A percentile compares a stretch with the other conserved stretches of the same genome.
Conservation (phyloP, 176 grass and related monocot genomes). For the Oropetium thomaeum region DNA sequence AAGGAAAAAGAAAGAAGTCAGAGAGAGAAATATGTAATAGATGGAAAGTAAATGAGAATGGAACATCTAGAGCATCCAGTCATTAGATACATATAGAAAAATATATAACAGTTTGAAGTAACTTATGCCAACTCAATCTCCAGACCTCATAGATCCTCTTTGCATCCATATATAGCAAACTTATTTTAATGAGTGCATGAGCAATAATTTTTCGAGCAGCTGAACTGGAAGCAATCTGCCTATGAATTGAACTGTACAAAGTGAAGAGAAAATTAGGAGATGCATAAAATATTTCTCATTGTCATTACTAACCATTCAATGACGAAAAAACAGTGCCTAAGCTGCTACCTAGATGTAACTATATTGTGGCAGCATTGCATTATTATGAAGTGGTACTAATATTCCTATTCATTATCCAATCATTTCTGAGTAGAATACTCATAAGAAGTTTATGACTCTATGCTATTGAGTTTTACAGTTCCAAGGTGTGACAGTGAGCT, state of each 20-base stretch:
- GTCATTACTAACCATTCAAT: slow-evolving; percentile 5
- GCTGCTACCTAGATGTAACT: background rate
- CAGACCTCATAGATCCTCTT: slow-evolving; percentile 82
- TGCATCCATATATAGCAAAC: slow-evolving; percentile 83
- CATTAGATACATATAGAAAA: slow-evolving; percentile 15
- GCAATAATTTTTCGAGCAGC: slow-evolving; percentile 60
- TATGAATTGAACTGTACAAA: slow-evolving; percentile 84
- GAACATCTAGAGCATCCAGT: slow-evolving; percentile 2
- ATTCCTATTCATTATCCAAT: slow-evolving; percentile 12
- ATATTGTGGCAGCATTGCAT: background rate
- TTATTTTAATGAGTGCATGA: slow-evolving; percentile 75
- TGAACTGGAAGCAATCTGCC: slow-evolving; percentile 75
- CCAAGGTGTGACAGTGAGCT: background rate
- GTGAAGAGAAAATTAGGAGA: slow-evolving; percentile 33
- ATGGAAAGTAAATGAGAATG: background rate
- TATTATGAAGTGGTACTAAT: background rate
- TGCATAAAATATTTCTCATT: background rate
- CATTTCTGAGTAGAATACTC: background rate
- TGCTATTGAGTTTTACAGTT: background rate
- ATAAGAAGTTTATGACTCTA: slow-evolving; percentile 18
- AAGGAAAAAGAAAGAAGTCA: background rate
- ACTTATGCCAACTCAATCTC: background rate
- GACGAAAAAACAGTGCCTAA: background rate
- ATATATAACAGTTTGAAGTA: slow-evolving; percentile 10
- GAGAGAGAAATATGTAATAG: slow-evolving; percentile 24